Evolutionary conservation across 1,284 basidiomycete species (phyloP).

Genomic region (Leccinum ponderosum): DNA sequence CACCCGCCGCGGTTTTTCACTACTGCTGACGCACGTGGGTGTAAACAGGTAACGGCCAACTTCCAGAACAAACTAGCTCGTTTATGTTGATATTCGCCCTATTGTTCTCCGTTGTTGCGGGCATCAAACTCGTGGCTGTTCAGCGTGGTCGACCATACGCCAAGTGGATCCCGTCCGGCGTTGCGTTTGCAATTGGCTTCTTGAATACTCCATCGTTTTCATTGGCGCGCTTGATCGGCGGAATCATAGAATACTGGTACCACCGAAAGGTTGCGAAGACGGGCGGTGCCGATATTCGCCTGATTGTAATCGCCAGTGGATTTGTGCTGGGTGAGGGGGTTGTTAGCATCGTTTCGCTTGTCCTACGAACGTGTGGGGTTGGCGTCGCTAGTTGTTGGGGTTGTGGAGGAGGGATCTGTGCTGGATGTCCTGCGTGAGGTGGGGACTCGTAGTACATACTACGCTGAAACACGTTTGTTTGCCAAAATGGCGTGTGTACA

Average conservation of each 20-base stretch:
- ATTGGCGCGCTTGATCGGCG: slow-evolving; percentile 88
- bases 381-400: slow-evolving; percentile 84
- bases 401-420: slow-evolving; percentile 72
- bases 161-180: slow-evolving; percentile 85
- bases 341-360: slow-evolving; percentile 78
- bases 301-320: slow-evolving; percentile 91
- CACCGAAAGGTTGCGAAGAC: slow-evolving; percentile 51
- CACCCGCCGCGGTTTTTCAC: not conserved
- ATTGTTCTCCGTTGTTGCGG: slow-evolving; percentile 68
- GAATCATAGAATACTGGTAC: slow-evolving; percentile 75
- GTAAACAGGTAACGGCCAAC: slow-evolving; percentile 68
- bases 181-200: slow-evolving; percentile 89
- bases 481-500: slow-evolving; percentile 1
- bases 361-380: slow-evolving; percentile 74
- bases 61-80: slow-evolving; percentile 74
- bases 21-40: slow-evolving; percentile 12
- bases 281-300: slow-evolving; percentile 59
- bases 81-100: slow-evolving; percentile 84
- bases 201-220: slow-evolving; percentile 96
- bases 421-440: slow-evolving; percentile 54
- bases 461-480: not conserved
- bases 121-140: slow-evolving; percentile 63
- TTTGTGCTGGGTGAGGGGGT: slow-evolving; percentile 96
- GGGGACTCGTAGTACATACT: not conserved
- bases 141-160: slow-evolving; percentile 49